Base-by-base conservation (phyloP, 179 eudicot genomes). In the Beta lomatogona region DNA sequence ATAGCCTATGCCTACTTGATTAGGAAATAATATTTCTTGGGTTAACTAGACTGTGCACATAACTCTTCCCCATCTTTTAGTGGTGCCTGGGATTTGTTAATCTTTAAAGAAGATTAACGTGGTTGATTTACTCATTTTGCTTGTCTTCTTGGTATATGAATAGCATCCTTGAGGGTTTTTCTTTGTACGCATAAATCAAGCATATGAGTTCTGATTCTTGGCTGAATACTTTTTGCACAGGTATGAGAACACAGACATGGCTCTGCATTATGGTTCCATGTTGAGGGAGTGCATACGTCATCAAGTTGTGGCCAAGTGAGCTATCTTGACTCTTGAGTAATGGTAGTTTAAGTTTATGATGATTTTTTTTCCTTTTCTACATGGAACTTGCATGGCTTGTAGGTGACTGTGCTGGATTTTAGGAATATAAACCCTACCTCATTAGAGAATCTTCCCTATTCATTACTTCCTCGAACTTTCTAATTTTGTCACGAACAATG, bases 281-380 rank as follows among this genome's bases (percentile, higher is more conserved):
- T 84, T 96, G 84, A 93, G 98, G 89, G 99, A 97, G 76, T 97
- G 99, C 88, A 97, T 97, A 77, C 94, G 99, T 68, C 99, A 97
- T 86, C 99, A 97, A 84, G 93, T 87, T 88, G 96, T 97, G 84
- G 99, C 99, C 22, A 92, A 90, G 99, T 97, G 85, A 90, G 91
- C 79, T 67, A 12, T 52, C 41, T 36, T 36, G 41, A 36, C 41
- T 36, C 41, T 57, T 60, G 41, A 50, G 9, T 68, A 21, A 67
- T 79, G 80, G 46, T 25, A 18, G 68, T 59, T 79, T 48, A 60
- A 18, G 50, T 70, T 5, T 44, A 53, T 77, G 36, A 77, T 4
- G 45, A 19, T 19, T 5, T 13, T 21, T 15, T 21, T 15, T 19
- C 31, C 22, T 48, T 63, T 46, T 44, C 22, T 50, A 14, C n/a